phyloP scores from a whole-genome alignment of 352 stramenopile species.

The Halophytophthora polymorphica region DNA sequence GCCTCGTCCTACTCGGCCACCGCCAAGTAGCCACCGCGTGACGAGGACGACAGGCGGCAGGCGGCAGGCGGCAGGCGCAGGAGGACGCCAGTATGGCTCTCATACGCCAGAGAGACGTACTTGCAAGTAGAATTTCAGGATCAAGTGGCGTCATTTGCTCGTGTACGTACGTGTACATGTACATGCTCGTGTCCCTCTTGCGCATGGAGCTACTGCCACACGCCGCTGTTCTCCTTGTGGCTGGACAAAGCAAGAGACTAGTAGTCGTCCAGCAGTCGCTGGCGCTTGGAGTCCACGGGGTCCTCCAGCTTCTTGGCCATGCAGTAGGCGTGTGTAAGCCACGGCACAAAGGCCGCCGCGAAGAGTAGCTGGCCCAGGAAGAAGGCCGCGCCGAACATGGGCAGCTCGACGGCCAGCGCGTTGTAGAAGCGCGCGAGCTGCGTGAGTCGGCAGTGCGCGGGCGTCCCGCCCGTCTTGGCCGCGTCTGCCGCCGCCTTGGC shows the following conservation, averaged over 20 bases:
- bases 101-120: too few species aligned
- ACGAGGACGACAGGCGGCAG: too few species aligned
- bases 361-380: constrained; percentile 75
- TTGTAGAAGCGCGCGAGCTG: constrained; percentile 85
- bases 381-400: constrained; percentile 72
- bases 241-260: constrained; percentile 8
- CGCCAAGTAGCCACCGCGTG: constrained; percentile 10
- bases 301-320: constrained; percentile 64
- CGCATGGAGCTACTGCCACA: too few species aligned
- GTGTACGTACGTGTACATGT: too few species aligned
- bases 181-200: too few species aligned
- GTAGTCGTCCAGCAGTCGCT: constrained; percentile 64
- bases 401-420: constrained; percentile 58
- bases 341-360: constrained; percentile 72
- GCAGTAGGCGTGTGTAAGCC: constrained; percentile 68
- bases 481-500: constrained; percentile 35
- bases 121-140: too few species aligned
- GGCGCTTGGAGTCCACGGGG: constrained; percentile 60
- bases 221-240: constrained; percentile 11
- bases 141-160: constrained; percentile 1
- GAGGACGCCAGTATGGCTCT: too few species aligned
- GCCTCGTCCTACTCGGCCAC: constrained; percentile 16
- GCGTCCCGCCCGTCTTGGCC: constrained; percentile 20
- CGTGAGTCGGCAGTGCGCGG: constrained; percentile 63
- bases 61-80: too few species aligned